Base-by-base conservation (phyloP, 768 basidiomycete genomes). In the Russula compacta region DNA sequence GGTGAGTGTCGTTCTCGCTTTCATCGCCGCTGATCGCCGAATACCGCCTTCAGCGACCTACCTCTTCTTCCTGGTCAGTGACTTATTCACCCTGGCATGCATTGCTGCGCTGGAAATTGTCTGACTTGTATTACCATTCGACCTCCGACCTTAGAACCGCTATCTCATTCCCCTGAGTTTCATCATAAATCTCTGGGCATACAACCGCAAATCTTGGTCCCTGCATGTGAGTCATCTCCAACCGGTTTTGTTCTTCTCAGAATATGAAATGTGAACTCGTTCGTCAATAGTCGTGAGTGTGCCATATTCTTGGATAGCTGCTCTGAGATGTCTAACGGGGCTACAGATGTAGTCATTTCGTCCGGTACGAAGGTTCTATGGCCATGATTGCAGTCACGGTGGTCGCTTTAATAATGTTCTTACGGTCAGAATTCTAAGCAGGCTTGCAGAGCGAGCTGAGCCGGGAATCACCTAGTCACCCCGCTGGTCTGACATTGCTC, bases 161-260 rank as follows among this genome's bases (percentile, higher is more conserved):
- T 86, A 86, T 66, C 70, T 85, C 19, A 84, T 81, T 0, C 84
- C 84, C 0, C 71, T 85, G 2, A 82, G 81, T 0, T 86, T 86
- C 67, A 78, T 84, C 17, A 68, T 85, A 48, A 84, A 85, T 60
- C 67, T 84, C 0, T 71, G 60, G 33, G 72, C 71, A 4, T 71
- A 71, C 53, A 64, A 69, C 39, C 65, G 66, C 19, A 50, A 50
- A 0, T 17, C 54, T 3, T 71, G 68, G 67, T 67, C 63, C 1
- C 29, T 14, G 1, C 4, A 49, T 17, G 71, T 65, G 52, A 64
- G 63, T 54, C 33, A 7, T 49, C 14, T 3, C 17, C 46, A 47
- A 12, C 46, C 12, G 46, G 24, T 15, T 47, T 29, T 29, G 24
- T 29, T 29, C 24, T 29, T 29, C 24, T 29, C 3, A 29, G 24